Evolutionary conservation across 2,329 filamentous ascomycete genomes (phyloP), one percentile per base, ranked within the genome.

Genomic region (Microdochium bolleyi): DNA sequence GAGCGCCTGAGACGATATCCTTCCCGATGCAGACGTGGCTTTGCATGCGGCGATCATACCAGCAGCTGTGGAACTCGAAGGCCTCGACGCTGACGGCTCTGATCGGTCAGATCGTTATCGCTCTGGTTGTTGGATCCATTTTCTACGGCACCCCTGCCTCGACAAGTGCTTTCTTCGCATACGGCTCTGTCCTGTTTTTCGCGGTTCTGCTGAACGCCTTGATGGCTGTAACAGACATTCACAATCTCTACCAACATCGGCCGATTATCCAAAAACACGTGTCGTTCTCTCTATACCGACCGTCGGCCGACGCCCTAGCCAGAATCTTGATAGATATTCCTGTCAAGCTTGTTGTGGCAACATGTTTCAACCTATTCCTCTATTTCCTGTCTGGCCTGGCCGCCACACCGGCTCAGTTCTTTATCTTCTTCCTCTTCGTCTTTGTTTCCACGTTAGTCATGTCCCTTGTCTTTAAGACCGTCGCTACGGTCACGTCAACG

Each of bases 231-330:
- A 67, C 74, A 44, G 78, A 75, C 27, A 34, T 34, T 8, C 30
- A 34, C 30, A 34, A 34, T 34, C 30, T 34, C 30, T 34, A 34
- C 30, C 30, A 34, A 34, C 30, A 34, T 34, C 77, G 83, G 46
- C 83, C 83, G 0, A 85, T 88, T 49, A 65, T 88, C 46, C 66
- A 85, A 49, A 87, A 87, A 63, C 84, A 87, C 64, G 86, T 86
- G 61, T 80, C 76, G 13, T 87, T 86, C 57, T 82, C 82, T 0
- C 87, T 87, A 63, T 85, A 87, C 57, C 78, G 78, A 2, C 81
- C 81, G 1, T 72, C 79, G 0, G 80, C 81, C 19, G 81, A 78
- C 56, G 79, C 79, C 11, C 60, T 84, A 32, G 78, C 80, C 2
- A 76, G 79, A 55, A 74, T 79, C 34, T 62, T 76, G 0, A 73